phyloP scores from a whole-genome alignment of 2,329 filamentous ascomycete genomes.

The Talaromyces rugulosus region DNA sequence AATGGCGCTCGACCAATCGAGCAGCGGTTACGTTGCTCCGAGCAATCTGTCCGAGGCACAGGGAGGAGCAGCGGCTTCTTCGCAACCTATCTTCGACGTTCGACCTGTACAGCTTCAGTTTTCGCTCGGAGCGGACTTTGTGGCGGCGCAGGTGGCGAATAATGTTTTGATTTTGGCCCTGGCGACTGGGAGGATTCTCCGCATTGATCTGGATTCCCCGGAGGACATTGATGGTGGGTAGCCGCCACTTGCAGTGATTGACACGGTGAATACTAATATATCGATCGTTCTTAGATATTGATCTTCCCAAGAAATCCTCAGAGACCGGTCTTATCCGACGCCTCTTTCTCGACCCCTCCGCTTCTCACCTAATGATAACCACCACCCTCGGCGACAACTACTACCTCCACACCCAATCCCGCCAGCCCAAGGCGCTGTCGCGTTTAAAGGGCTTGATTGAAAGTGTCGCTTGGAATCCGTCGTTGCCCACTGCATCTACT shows the following conservation, averaged over 20 bases:
- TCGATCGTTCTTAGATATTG: conserved; percentile 67
- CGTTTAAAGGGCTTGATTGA: conserved; percentile 87
- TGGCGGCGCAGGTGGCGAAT: conserved; percentile 93
- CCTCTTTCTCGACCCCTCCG: conserved; percentile 96
- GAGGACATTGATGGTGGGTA: conserved; percentile 83
- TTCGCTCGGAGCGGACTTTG: conserved; percentile 90
- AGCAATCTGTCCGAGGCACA: conserved; percentile 57
- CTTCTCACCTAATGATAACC: conserved; percentile 87
- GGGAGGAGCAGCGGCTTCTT: conserved; percentile 45
- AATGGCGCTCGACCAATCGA: conserved; percentile 68
- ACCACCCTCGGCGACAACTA: conserved; percentile 93
- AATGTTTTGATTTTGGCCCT: conserved; percentile 92
- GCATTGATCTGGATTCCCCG: conserved; percentile 89
- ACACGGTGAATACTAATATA: background rate
- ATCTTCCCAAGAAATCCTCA: conserved; percentile 86
- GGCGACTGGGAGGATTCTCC: conserved; percentile 84
- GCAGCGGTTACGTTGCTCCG: conserved; percentile 69
- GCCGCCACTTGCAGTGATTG: background rate
- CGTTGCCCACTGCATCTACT: conserved; percentile 85
- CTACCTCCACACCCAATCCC: conserved; percentile 93
- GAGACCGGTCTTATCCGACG: conserved; percentile 89
- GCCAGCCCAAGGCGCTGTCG: conserved; percentile 75
- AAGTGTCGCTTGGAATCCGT: conserved; percentile 90
- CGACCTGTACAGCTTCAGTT: conserved; percentile 92
- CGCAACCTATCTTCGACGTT: conserved; percentile 89